Base-by-base conservation (phyloP, 2,329 filamentous ascomycete species). In the Sarocladium strictum region DNA sequence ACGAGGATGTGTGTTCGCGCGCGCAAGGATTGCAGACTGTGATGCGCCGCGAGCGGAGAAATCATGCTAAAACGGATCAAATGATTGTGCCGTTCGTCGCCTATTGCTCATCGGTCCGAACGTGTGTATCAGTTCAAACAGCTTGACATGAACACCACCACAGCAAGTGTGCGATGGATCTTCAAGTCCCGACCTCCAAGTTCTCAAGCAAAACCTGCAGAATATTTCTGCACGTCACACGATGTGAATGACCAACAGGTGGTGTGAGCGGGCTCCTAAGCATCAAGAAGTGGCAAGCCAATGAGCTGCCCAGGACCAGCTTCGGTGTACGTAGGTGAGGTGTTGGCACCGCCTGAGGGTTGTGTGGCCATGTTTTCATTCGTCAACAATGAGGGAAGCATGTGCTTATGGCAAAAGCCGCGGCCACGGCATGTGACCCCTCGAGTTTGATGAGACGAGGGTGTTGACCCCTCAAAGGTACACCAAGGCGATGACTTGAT, bases 361-460 rank as follows among this genome's bases (percentile, higher is more conserved):
- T 24, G 40, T 43, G 40, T 40, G 6, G 21, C 17, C 17, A 6
- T 3, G 6, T 15, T 15, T 24, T 14, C 21, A 4, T 23, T 24
- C 40, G 40, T 43, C 21, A 19, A 14, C 17, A 43, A 23, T 43
- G 6, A 43, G 7, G 9, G 40, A 24, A 3, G 7, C 40, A 7
- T 21, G 17, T 7, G 40, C 40, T 24, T 21, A 24, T 43, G 40
- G 40, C 40, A 15, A 43, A 7, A 9, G 17, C 17, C 23, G 29
- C 10, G 12, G 21, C n/a, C n/a, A 35, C 7, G 10, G 27, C 47
- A 51, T 51, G 47, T 51, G 47, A 51, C 47, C 47, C 47, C 47
- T 51, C 47, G 27, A 35, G 47, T 35, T 49, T 51, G 47, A 3
- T 21, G 29, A 35, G 23, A 12, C 9, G 11, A 45, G 43, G 15